A percentile compares a stretch with the other conserved stretches of the same genome.
These are phyloP conservation scores for Neurospora sp. DNA, from an alignment of 2,329 filamentous ascomycete genomes.

Conservation along the genomic window DNA sequence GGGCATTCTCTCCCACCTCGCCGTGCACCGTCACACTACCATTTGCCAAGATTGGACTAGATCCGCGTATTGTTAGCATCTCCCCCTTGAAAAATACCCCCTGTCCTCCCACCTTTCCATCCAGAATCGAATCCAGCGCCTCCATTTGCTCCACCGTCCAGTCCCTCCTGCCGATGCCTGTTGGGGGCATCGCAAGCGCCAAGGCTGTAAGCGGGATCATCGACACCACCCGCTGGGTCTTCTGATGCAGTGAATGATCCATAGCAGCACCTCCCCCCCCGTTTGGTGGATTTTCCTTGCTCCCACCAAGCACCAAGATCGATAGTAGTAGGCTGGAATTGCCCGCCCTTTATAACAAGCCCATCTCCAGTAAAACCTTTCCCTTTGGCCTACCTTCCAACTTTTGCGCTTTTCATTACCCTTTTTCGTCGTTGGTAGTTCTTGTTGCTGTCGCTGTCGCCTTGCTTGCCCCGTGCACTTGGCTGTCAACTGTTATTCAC, in stretches of 20 bases:
- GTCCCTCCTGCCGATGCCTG: background rate
- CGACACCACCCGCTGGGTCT: background rate
- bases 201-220: background rate
- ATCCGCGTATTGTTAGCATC: background rate
- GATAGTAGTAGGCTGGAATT: background rate
- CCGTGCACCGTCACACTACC: background rate
- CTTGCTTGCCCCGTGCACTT: background rate
- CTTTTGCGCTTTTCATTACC: background rate
- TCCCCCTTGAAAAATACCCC: background rate
- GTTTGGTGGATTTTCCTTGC: background rate
- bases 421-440: background rate
- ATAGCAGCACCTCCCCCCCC: background rate
- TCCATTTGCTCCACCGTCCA: background rate
- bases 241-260: background rate
- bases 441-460: background rate
- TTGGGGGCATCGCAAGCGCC: background rate
- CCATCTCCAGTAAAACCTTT: background rate
- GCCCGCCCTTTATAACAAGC: background rate
- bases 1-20: background rate
- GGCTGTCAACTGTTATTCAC: background rate
- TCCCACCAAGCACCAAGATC: background rate
- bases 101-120: background rate
- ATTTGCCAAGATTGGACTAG: background rate
- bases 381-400: background rate
- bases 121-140: background rate